Percentiles rank a stretch among this genome's conserved stretches.
These are phyloP conservation scores for Solanum chiquidenum DNA, from an alignment of 257 asterid genomes.

Conservation along the genomic window DNA sequence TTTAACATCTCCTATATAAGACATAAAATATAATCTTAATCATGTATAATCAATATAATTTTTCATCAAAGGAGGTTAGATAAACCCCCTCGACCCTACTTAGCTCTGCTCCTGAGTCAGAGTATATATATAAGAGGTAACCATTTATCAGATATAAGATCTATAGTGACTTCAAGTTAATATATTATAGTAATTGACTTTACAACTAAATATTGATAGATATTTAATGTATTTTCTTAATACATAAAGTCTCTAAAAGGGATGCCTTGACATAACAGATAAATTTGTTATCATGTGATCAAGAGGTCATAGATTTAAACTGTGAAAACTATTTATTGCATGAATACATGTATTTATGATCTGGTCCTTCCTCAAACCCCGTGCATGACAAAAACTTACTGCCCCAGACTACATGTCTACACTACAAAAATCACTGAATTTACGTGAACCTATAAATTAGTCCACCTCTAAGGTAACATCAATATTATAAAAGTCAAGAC, in stretches of 20 bases:
- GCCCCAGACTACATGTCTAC: not conserved
- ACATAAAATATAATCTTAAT: too few relatives aligned
- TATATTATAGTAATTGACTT: too few relatives aligned
- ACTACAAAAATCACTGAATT: not conserved
- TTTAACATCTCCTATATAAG: too few relatives aligned
- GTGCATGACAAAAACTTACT: not conserved
- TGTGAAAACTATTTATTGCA: not conserved
- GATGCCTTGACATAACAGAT: not conserved
- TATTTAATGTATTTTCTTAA: not conserved
- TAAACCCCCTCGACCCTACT: not conserved
- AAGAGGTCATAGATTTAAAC: not conserved
- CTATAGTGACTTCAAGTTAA: not conserved
- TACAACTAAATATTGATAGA: too few relatives aligned
- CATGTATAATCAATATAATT: too few relatives aligned
- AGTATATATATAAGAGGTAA: too few relatives aligned
- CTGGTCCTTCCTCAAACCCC: accelerated
- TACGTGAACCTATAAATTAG: not conserved
- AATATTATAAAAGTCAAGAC: not conserved
- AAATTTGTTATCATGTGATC: not conserved
- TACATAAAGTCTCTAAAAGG: not conserved
- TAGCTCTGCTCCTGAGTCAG: not conserved
- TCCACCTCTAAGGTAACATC: not conserved
- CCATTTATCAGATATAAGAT: too few relatives aligned
- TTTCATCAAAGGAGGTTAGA: too few relatives aligned
- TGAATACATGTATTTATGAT: not conserved